Evolutionary conservation across 305 asterid genomes (phyloP), one percentile per base, ranked within the genome.

Genomic region (Rubia tinctorum): DNA sequence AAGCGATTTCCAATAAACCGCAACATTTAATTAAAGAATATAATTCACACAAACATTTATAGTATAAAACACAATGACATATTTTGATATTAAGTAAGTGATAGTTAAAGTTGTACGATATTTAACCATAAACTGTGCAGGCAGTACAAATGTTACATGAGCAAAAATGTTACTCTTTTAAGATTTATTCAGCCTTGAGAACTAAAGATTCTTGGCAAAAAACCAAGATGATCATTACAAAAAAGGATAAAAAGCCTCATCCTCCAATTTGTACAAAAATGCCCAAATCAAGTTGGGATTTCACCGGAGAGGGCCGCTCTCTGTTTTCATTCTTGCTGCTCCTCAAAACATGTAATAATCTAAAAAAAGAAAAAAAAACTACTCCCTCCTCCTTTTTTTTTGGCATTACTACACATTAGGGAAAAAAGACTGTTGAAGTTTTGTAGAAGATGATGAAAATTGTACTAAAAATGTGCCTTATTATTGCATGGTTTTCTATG

Each of bases 261-360:
- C 30, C 30, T 27, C 30, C 30, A 27, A 27, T 27, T 27, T 27
- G 30, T 27, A 66, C 76, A 86, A 81, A 84, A 86, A 77, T 74
- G 82, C 84, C 90, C 86, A 73, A 80, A 67, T 51, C 73, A 60
- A 43, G 70, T 79, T 82, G 85, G 82, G 81, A 78, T 66, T 80
- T 84, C 82, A 68, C 69, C 75, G 92, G 86, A 86, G 90, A 84
- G 89, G 95, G 93, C 95, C 76, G 75, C 67, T 77, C 79, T 75
- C 76, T 69, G 47, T 77, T 78, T 78, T 49, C 30, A 14, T 66
- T n/a, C 42, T 63, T 1, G n/a, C 53, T 58, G 47, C 69, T 64
- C 73, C 64, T 77, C 69, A 12, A 83, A 73, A 73, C 15, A 58
- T 68, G 78, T 73, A 20, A 66, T 56, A 66, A 22, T 72, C 80